Conservation (phyloP, 2,329 filamentous ascomycete genomes). For the Tolypocladium amazonense region DNA sequence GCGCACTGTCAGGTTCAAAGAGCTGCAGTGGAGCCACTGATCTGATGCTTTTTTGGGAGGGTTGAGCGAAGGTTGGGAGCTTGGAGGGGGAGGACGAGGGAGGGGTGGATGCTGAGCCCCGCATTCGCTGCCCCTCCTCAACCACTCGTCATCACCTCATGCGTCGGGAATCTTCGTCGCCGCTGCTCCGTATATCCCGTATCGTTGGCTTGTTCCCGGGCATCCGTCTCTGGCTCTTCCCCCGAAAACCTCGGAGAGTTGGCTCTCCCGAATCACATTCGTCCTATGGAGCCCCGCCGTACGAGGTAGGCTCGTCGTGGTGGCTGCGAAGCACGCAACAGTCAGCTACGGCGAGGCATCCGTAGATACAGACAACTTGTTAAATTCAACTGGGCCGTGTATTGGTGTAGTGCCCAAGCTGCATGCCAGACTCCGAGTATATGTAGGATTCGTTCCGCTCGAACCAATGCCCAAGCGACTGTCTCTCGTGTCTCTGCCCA, state of each 20-base stretch:
- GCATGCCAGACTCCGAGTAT: conserved; percentile 9
- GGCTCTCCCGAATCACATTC: background rate
- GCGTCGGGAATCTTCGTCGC: background rate
- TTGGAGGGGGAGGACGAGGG: background rate
- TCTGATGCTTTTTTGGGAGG: background rate
- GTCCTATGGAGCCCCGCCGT: background rate
- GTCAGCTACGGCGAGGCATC: background rate
- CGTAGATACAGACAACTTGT: background rate
- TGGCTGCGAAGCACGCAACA: background rate
- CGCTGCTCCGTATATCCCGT: background rate
- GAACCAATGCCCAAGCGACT: background rate
- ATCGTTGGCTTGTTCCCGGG: background rate
- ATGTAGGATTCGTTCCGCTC: background rate
- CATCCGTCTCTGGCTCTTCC: no score
- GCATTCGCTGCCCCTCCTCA: background rate
- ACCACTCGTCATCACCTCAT: background rate
- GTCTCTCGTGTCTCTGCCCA: background rate
- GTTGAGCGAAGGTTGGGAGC: background rate
- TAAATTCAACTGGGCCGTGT: background rate
- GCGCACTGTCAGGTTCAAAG: background rate
- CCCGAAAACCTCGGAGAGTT: background rate
- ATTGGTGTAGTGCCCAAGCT: conserved; percentile 1
- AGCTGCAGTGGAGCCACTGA: background rate
- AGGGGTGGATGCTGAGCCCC: background rate
- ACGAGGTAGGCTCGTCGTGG: background rate